phyloP scores from a whole-genome alignment of 306 rosid genomes.

The Sophora flavescens region DNA sequence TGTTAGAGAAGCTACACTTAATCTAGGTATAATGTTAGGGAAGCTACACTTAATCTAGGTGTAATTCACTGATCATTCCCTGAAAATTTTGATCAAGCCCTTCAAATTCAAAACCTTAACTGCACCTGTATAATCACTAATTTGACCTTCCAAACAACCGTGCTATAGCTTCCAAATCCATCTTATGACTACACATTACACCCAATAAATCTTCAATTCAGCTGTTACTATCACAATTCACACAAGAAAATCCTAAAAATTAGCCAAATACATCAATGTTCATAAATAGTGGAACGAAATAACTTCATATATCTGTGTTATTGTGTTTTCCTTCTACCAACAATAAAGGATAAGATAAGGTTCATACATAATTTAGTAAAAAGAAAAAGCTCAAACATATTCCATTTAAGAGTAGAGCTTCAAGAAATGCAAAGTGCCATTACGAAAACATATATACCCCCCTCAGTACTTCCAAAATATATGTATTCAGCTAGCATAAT shows the following conservation, averaged over 20 bases:
- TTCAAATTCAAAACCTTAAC: slow-evolving; percentile 16
- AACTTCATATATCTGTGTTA: neutral
- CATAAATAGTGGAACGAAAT: neutral
- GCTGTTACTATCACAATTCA: neutral
- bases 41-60: no score
- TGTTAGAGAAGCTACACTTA: no score
- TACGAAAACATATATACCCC: slow-evolving; percentile 72
- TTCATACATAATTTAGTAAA: neutral
- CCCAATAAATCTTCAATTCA: neutral
- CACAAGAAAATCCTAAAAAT: neutral
- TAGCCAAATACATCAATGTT: neutral
- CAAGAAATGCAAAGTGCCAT: slow-evolving; percentile 37
- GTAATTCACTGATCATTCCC: neutral
- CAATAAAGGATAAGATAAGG: neutral
- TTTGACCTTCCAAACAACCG: no score
- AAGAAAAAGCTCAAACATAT: neutral
- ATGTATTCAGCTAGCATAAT: slow-evolving; percentile 87
- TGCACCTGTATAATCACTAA: no score
- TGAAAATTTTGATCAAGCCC: slow-evolving; percentile 6
- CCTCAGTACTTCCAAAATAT: slow-evolving; percentile 90
- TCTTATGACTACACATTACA: neutral
- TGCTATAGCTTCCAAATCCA: neutral
- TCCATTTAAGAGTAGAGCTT: slow-evolving; percentile 11
- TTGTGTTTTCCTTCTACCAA: neutral
- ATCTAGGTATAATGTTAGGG: no score